Evolutionary conservation across 2,329 filamentous ascomycete genomes (phyloP).

Genomic region (Paradendryphiella salina): DNA sequence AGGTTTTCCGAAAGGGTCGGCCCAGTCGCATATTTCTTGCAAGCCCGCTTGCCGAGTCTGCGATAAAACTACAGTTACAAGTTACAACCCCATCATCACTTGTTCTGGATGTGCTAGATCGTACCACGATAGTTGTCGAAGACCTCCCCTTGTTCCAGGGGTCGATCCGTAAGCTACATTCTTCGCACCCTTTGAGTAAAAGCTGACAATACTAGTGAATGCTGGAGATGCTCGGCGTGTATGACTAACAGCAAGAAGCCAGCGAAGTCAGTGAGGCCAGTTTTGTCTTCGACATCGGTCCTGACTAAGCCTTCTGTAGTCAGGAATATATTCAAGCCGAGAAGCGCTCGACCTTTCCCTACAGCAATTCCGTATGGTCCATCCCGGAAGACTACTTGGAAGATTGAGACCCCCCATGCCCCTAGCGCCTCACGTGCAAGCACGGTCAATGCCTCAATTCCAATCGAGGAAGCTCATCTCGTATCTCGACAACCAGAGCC

Average conservation of each 20-base stretch:
- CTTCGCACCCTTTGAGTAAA: not conserved
- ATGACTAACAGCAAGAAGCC: slow-evolving; percentile 1
- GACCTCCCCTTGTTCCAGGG: slow-evolving; percentile 19
- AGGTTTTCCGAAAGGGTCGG: slow-evolving; percentile 17
- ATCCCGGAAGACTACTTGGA: not conserved
- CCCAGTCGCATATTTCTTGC: slow-evolving; percentile 1
- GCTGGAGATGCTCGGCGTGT: slow-evolving; percentile 23
- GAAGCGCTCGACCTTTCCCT: not conserved
- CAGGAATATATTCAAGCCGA: slow-evolving; percentile 5
- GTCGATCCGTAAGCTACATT: slow-evolving; percentile 13
- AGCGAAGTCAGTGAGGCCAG: not conserved
- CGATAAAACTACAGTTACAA: slow-evolving; percentile 23
- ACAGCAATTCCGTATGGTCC: not conserved
- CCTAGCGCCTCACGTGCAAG: not conserved
- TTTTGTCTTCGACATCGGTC: not conserved
- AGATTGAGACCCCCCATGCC: not conserved
- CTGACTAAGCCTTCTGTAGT: not conserved
- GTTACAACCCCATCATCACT: slow-evolving; percentile 33
- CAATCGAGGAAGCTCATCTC: not conserved
- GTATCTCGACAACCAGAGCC: not conserved
- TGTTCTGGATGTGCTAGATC: slow-evolving; percentile 41
- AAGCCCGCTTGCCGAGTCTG: slow-evolving; percentile 39
- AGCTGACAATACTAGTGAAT: slow-evolving; percentile 15
- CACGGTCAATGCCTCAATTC: not conserved
- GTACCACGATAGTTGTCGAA: slow-evolving; percentile 46